These are phyloP conservation scores for Globisporangium uncinulatum DNA, from an alignment of 352 stramenopile species.

Conservation along the genomic window DNA sequence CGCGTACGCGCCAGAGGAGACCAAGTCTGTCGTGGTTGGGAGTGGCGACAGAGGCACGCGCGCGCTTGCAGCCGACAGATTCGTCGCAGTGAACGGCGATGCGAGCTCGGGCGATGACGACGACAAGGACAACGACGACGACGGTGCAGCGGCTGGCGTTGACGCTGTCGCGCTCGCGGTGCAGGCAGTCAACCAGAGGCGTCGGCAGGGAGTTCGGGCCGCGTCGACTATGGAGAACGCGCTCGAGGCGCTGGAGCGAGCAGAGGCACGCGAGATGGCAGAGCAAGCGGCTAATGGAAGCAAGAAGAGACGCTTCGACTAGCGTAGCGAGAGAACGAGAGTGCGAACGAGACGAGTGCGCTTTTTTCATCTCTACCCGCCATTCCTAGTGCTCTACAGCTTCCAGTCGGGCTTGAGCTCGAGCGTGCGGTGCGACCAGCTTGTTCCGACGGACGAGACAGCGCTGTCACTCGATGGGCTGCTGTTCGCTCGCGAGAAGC, in stretches of 20 bases:
- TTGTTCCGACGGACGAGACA: constrained; percentile 16
- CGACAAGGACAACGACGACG: constrained; percentile 1
- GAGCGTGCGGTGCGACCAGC: constrained; percentile 26
- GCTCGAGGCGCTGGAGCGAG: constrained; percentile 34
- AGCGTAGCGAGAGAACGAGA: background rate
- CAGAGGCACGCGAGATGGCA: constrained; percentile 18
- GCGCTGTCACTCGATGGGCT: constrained; percentile 7
- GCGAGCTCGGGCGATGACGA: constrained; percentile 29
- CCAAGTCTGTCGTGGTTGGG: constrained; percentile 40
- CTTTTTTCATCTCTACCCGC: background rate
- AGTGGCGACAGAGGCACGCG: constrained; percentile 1
- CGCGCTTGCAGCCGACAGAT: constrained; percentile 34
- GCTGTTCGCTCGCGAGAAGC: background rate
- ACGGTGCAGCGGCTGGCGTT: background rate
- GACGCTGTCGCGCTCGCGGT: background rate
- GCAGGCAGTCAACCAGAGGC: background rate
- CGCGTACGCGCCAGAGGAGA: constrained; percentile 41
- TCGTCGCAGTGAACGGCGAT: constrained; percentile 52
- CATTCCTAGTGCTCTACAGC: background rate
- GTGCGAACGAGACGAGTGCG: background rate
- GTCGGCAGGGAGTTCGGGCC: background rate
- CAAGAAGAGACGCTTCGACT: background rate
- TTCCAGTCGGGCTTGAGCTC: constrained; percentile 17
- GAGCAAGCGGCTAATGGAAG: background rate
- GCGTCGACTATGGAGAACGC: constrained; percentile 23